phyloP scores from a whole-genome alignment of 345 rosid species.

The Boechera divaricarpa region DNA sequence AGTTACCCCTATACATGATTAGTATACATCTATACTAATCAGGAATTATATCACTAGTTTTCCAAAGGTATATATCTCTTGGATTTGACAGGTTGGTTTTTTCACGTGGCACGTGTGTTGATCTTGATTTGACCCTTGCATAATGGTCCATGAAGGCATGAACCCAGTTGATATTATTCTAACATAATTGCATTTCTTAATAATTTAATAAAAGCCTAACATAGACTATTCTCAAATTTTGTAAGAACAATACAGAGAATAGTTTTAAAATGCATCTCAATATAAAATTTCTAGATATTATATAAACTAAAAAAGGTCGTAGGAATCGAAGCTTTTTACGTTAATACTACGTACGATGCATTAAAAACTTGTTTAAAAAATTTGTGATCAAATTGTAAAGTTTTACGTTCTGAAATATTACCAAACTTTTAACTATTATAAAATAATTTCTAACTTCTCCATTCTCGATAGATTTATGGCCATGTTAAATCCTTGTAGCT shows the following conservation, averaged over 20 bases:
- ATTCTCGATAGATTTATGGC: no score
- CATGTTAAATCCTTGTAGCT: no score
- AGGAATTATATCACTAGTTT: not conserved
- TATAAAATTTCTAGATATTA: not conserved
- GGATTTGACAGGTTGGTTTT: constrained; percentile 20
- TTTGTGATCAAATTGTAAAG: no score
- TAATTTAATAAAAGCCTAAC: not conserved
- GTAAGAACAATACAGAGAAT: not conserved
- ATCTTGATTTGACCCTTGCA: constrained; percentile 27
- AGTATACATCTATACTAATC: not conserved
- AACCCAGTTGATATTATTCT: constrained; percentile 32
- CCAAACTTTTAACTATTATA: no score
- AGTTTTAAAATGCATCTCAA: not conserved
- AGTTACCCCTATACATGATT: not conserved
- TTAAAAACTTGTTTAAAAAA: no score
- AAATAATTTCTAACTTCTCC: no score
- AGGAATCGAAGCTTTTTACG: not conserved
- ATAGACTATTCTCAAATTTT: not conserved
- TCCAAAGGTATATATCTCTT: not conserved
- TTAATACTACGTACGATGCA: not conserved
- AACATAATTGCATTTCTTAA: not conserved
- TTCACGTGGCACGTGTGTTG: constrained; percentile 39
- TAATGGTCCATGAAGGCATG: constrained; percentile 16
- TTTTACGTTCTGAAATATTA: no score
- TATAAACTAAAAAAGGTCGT: not conserved